These are phyloP conservation scores for Fusarium longipes DNA, from an alignment of 2,329 filamentous ascomycete genomes.

Conservation along the genomic window DNA sequence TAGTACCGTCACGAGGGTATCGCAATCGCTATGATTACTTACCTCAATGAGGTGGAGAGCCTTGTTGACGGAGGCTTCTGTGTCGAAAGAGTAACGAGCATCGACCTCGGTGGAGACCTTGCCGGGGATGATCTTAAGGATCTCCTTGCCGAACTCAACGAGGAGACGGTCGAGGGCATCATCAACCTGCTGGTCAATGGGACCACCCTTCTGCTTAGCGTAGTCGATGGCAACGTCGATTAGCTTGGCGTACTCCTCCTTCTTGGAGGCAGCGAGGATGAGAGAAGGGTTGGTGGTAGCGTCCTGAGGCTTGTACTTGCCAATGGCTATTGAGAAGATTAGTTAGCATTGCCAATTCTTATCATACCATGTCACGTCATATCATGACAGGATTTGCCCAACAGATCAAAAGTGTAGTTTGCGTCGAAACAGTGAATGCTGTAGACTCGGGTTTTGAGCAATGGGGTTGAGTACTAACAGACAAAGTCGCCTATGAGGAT, in stretches of 20 bases:
- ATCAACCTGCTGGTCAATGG: constrained; percentile 85
- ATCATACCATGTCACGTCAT: constrained; percentile 28
- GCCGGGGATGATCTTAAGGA: constrained; percentile 94
- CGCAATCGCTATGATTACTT: constrained; percentile 49
- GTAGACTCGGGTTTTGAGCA: constrained; percentile 14
- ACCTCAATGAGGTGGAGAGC: constrained; percentile 97
- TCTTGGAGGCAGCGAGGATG: constrained; percentile 98
- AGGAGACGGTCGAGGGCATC: constrained; percentile 91
- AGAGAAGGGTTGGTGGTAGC: constrained; percentile 99
- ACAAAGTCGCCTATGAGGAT: constrained; percentile 75
- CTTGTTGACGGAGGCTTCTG: constrained; percentile 91
- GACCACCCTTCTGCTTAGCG: constrained; percentile 80
- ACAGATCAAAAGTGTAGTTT: constrained; percentile 1
- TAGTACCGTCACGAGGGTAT: constrained; percentile 18
- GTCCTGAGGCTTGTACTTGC: constrained; percentile 99
- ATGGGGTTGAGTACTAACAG: constrained; percentile 65
- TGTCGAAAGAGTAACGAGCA: constrained; percentile 94
- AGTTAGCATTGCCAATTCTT: constrained; percentile 35
- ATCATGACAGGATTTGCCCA: constrained; percentile 17
- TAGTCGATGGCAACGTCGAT: constrained; percentile 87
- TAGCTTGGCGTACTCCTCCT: constrained; percentile 92
- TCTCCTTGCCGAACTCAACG: constrained; percentile 98
- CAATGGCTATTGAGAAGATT: constrained; percentile 76
- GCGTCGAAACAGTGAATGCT: constrained; percentile 3
- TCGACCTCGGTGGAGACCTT: constrained; percentile 99